Base-by-base conservation (phyloP, 495 filamentous ascomycete genomes). In the Penicillium simplicissimum region DNA sequence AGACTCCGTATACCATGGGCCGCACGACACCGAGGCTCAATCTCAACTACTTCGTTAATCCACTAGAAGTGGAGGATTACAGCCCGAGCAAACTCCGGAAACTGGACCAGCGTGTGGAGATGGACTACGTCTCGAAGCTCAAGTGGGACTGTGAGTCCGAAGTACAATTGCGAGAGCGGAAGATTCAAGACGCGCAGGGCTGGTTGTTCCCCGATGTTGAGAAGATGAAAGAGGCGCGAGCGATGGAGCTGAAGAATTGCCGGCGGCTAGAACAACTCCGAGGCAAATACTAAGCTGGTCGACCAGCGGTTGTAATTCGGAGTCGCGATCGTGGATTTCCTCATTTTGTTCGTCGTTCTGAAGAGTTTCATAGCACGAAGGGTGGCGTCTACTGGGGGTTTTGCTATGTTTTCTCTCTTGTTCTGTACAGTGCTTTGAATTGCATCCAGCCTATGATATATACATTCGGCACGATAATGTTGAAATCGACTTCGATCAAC, bases 41-140 rank as follows among this genome's bases (percentile, higher is more conserved):
- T 51, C 79, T 95, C 52, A 85, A 90, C 49, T 98, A 96, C 78
- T 98, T 81, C 67, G 80, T 98, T 52, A 89, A 94, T 71, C 93
- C 93, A 1, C 62, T 71, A 3, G 93, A 96, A 14, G 82, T 97
- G 15, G 80, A 83, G 21, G 86, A 88, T 23, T 93, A 84, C 72
- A 87, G 79, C 54, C 65, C 79, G 1, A 75, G 82, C 45, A 87
- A 94, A 66, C 82, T 95, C 61, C 74, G 78, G 17, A 82, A 88
- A 65, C 79, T 98, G 13, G 95, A 97, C 68, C 82, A 85, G 62
- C 81, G 77, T 58, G 94, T 90, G 47, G 93, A 97, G 74, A 72
- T 81, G 5, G 83, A 84, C 13, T 91, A 90, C 59, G 81, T 96
- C 51, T 79, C 81, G 36, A 74, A 77, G 43, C 75, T 97, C 17